Evolutionary conservation across 2,329 filamentous ascomycete species (phyloP).

Genomic region (Tetracladium maxilliforme): DNA sequence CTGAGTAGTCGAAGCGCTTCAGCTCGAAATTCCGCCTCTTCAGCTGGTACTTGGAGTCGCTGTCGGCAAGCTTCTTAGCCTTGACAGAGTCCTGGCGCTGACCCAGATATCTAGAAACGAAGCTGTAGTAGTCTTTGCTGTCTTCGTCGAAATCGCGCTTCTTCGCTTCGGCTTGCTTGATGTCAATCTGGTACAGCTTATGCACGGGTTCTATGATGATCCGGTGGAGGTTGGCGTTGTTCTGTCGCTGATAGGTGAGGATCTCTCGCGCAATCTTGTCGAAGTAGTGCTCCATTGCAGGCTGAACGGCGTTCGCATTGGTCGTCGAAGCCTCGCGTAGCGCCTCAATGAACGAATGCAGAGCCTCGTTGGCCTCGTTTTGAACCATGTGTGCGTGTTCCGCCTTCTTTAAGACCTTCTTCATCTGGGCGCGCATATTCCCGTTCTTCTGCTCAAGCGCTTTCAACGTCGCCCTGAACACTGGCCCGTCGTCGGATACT

Average conservation of each 20-base stretch:
- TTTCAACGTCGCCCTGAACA: conserved; percentile 95
- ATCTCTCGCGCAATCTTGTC: conserved; percentile 93
- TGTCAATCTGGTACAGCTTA: conserved; percentile 86
- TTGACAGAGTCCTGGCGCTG: conserved; percentile 92
- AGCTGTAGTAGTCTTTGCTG: conserved; percentile 95
- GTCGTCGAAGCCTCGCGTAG: conserved; percentile 77
- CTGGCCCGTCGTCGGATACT: conserved; percentile 77
- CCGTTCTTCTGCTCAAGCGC: conserved; percentile 92
- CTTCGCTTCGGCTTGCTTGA: conserved; percentile 94
- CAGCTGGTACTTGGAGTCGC: conserved; percentile 88
- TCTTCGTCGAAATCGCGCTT: conserved; percentile 98
- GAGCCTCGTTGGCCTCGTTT: conserved; percentile 70
- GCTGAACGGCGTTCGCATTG: conserved; percentile 93
- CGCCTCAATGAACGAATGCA: conserved; percentile 70
- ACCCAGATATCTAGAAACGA: conserved; percentile 88
- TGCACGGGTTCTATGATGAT: conserved; percentile 89
- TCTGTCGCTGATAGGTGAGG: conserved; percentile 70
- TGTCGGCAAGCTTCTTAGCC: conserved; percentile 90
- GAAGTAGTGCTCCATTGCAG: conserved; percentile 94
- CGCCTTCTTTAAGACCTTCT: conserved; percentile 88
- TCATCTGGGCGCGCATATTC: conserved; percentile 87
- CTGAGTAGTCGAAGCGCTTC: conserved; percentile 96
- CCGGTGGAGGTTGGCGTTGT: conserved; percentile 71
- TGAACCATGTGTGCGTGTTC: conserved; percentile 76
- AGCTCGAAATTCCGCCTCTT: conserved; percentile 93